Evolutionary conservation across 306 rosid genomes (phyloP).

Genomic region (Abrus precatorius): DNA sequence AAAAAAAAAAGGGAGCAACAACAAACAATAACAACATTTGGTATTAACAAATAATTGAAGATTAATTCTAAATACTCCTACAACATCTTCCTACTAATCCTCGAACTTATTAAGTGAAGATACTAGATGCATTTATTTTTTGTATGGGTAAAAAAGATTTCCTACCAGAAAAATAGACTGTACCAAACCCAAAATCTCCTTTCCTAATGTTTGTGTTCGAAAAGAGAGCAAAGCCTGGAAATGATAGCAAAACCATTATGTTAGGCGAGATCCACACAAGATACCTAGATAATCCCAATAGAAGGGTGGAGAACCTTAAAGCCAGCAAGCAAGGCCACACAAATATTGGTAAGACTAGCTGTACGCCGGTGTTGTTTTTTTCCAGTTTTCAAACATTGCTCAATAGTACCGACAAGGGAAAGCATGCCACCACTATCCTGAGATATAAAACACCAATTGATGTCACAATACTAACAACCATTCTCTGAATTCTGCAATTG

Average conservation of each 20-base stretch:
- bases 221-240: conserved; percentile 76
- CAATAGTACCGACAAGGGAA: conserved; percentile 85
- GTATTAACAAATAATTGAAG: conserved; percentile 12
- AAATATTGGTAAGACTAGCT: conserved; percentile 87
- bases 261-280: conserved; percentile 41
- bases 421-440: conserved; percentile 93
- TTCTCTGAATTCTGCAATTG: conserved; percentile 39
- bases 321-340: conserved; percentile 92
- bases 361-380: conserved; percentile 88
- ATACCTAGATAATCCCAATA: conserved; percentile 31
- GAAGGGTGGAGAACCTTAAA: conserved; percentile 73
- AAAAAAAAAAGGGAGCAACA: not conserved
- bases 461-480: conserved; percentile 43
- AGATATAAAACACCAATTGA: conserved; percentile 45
- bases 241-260: conserved; percentile 46
- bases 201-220: conserved; percentile 76
- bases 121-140: not conserved
- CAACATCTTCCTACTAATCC: not conserved
- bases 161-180: conserved; percentile 89
- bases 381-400: conserved; percentile 95
- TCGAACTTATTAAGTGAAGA: not conserved
- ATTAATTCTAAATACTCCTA: not conserved
- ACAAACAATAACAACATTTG: conserved; percentile 22
- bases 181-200: conserved; percentile 77
- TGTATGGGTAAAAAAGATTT: conserved; percentile 18